Evolutionary conservation across 495 filamentous ascomycete species (phyloP), one percentile per base, ranked within the genome.

Genomic region (Neurospora sp.): DNA sequence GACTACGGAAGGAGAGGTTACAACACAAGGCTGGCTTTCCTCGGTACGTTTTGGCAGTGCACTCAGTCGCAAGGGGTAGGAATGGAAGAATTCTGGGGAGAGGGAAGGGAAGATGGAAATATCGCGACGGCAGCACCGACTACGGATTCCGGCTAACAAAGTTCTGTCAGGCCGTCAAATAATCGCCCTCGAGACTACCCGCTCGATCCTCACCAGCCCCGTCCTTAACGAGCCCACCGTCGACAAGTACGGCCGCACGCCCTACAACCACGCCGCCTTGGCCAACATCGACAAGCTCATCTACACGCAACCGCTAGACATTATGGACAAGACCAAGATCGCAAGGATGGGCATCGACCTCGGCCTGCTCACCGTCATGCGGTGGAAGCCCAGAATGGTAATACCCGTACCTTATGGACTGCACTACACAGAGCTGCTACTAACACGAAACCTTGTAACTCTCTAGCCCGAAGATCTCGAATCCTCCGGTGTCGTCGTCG

Each of bases 1-100:
- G 96, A 98, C 83, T 93, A 98, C 77, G 96, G 94, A 69, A 86
- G 93, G 78, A 90, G 94, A 84, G 94, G 94, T 12, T 97, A 92
- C 84, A 99, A 98, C 81, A 94, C 97, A 74, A 89, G 94, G 73
- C 86, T 99, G 81, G 91, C 92, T n/a, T 94, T 92, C 75, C 84
- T 97, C 44, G 96, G 96, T 97, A 88, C 77, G 89, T 46, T 46
- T 9, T 44, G 42, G 42, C 37, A 12, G 4, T 54, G 5, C 14
- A 46, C 0, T 35, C 27, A 27, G 27, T 27, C 39, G 8, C 18
- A 18, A 1, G n/a, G 38, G 7, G 39, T 42, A 6, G 40, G 35
- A 92, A 27, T 94, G 92, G 70, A 83, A 97, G 80, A 89, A 90
- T 10, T 92, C 90, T 7, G 73, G 82, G 94, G 40, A 93, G 93